Evolutionary conservation across 2,329 filamentous ascomycete genomes (phyloP).

Genomic region (Colletotrichum paranaense): DNA sequence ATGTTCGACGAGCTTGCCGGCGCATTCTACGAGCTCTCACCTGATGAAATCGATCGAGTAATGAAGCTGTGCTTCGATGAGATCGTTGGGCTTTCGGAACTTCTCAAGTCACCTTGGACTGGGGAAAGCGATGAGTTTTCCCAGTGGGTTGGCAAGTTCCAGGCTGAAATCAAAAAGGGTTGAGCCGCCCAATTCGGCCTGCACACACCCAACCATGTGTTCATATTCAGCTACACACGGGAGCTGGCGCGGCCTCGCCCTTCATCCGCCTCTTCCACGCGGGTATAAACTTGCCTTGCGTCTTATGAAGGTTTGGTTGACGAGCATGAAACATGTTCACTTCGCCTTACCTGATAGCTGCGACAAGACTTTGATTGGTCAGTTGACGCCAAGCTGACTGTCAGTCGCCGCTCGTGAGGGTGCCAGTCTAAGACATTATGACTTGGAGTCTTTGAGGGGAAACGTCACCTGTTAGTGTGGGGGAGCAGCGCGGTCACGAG

Average conservation of each 20-base stretch:
- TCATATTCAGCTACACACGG: slow-evolving; percentile 11
- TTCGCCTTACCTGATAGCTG: not conserved
- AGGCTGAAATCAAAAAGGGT: slow-evolving; percentile 61
- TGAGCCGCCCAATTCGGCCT: slow-evolving; percentile 3
- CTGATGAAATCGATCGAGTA: slow-evolving; percentile 65
- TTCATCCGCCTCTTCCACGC: slow-evolving; percentile 4
- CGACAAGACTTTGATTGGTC: slow-evolving; percentile 18
- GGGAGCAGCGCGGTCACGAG: slow-evolving; percentile 25
- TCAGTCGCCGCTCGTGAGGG: slow-evolving; percentile 16
- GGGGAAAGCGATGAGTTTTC: slow-evolving; percentile 80
- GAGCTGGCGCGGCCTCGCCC: slow-evolving; percentile 4
- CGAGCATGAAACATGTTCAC: not conserved
- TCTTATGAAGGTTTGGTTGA: not conserved
- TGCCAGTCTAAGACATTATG: slow-evolving; percentile 19
- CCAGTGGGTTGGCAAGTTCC: slow-evolving; percentile 75
- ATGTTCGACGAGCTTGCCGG: slow-evolving; percentile 77
- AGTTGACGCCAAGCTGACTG: slow-evolving; percentile 22
- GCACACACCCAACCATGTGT: not conserved
- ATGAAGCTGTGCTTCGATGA: slow-evolving; percentile 71
- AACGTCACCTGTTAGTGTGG: slow-evolving; percentile 24
- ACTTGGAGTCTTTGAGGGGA: slow-evolving; percentile 7
- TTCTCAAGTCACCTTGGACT: slow-evolving; percentile 71
- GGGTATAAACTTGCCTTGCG: not conserved
- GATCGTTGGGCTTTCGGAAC: slow-evolving; percentile 65
- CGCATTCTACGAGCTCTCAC: slow-evolving; percentile 78